Evolutionary conservation across 2,329 filamentous ascomycete species (phyloP), one percentile per base, ranked within the genome.

Genomic region (Neopestalotiopsis sp.): DNA sequence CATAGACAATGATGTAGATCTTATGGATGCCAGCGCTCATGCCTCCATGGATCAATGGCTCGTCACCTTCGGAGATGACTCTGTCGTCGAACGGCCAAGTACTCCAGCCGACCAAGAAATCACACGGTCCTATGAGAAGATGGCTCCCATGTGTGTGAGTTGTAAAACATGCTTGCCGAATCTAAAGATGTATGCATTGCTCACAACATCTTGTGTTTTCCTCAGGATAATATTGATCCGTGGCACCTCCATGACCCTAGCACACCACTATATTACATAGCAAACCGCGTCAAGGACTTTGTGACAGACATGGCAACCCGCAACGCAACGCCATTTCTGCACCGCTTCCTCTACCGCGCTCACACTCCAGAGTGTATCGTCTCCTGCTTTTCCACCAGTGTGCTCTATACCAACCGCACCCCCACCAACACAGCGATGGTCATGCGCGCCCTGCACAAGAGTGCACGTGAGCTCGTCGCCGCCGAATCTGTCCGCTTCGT

Each of bases 381-480:
- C 24, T 71, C 74, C 28, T 79, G 77, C 70, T 80, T 80, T 65
- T 70, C 76, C 6, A 71, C 71, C 5, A 73, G 73, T 64, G 71
- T 77, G 17, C 74, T 79, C 38, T 79, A 79, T 69, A 58, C 69
- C 5, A 77, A 73, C 68, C 73, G 75, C n/a, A 79, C 75, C 2
- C 69, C 70, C 14, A 69, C 58, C 10, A 80, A 76, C 57, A 74
- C 71, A 24, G 53, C 73, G 49, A 77, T 78, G 72, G 74, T 76
- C 7, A 72, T 80, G 66, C 73, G 72, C 34, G 69, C 75, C 1
- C 49, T 80, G 12, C 71, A 76, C n/a, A 53, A 66, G 34, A 73
- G 63, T 66, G 70, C 71, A n/a, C 66, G 67, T n/a, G 73, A 76
- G 38, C 73, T 79, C 49, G 67, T 71, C 49, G 68, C 66, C 10